phyloP scores from a whole-genome alignment of 2,329 filamentous ascomycete species.

The Lachnellula hyalina region DNA sequence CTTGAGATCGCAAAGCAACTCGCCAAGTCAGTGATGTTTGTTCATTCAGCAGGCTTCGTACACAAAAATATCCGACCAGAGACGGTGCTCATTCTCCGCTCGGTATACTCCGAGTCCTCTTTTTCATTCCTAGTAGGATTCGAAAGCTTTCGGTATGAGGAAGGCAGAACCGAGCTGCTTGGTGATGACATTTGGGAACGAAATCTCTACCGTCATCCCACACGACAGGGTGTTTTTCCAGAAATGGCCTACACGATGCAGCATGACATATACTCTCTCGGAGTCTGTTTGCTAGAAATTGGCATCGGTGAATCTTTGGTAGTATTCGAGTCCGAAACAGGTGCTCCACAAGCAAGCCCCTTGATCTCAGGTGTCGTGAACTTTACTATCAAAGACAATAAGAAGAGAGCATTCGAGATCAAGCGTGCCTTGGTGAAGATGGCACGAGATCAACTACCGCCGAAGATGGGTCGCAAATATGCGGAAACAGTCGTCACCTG shows the following conservation, averaged over 20 bases:
- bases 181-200: constrained; percentile 16
- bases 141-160: background rate
- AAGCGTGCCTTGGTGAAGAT: too few species aligned
- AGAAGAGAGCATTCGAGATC: too few species aligned
- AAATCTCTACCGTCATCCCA: constrained; percentile 21
- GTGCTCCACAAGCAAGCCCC: too few species aligned
- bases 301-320: constrained; percentile 19
- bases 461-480: too few species aligned
- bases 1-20: constrained; percentile 22
- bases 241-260: constrained; percentile 15
- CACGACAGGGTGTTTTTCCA: constrained; percentile 10
- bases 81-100: constrained; percentile 26
- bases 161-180: constrained; percentile 9
- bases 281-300: constrained; percentile 45
- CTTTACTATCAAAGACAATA: too few species aligned
- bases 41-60: constrained; percentile 29
- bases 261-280: constrained; percentile 42
- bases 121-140: background rate
- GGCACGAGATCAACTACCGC: too few species aligned
- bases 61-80: constrained; percentile 35
- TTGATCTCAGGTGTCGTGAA: too few species aligned
- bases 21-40: constrained; percentile 25
- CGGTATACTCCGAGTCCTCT: background rate
- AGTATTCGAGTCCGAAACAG: too few species aligned
- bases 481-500: too few species aligned